Percentiles rank a stretch among this genome's conserved stretches.
Evolutionary conservation across 2,329 filamentous ascomycete species (phyloP).

Genomic region (Chaetomium olivaceum): DNA sequence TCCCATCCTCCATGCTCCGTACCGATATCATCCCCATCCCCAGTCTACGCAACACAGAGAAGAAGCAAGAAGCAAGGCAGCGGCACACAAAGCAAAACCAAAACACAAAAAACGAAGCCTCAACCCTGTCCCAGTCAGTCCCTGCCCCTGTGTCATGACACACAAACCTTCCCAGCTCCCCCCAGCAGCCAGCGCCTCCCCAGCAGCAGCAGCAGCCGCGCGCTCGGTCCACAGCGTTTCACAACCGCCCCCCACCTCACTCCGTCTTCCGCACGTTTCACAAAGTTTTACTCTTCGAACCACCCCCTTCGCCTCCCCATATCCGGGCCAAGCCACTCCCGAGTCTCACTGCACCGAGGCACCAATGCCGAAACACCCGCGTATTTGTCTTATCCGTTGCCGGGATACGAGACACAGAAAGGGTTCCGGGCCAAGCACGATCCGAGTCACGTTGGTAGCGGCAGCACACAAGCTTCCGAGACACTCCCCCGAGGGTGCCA

Average conservation of each 20-base stretch:
- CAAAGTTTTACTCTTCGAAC: not conserved
- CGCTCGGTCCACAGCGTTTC: slow-evolving; percentile 11
- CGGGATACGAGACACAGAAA: not conserved
- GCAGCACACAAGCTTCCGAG: not conserved
- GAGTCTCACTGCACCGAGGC: not conserved
- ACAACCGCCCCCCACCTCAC: not conserved
- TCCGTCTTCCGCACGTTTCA: slow-evolving; percentile 5
- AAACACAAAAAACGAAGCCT: too few relatives aligned
- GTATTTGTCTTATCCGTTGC: too few relatives aligned
- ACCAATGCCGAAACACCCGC: slow-evolving; percentile 8
- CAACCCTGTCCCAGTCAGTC: too few relatives aligned
- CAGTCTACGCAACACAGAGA: too few relatives aligned
- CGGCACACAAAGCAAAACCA: too few relatives aligned
- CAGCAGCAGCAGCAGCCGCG: not conserved
- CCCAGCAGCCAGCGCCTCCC: not conserved
- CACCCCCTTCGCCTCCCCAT: not conserved
- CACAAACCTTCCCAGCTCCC: not conserved
- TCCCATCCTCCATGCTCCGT: too few relatives aligned
- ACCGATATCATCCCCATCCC: too few relatives aligned
- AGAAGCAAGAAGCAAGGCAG: too few relatives aligned
- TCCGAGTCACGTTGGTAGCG: not conserved
- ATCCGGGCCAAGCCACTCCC: not conserved
- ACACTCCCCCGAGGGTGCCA: not conserved
- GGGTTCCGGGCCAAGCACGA: not conserved
- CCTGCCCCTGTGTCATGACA: too few relatives aligned